These are phyloP conservation scores for Hirsutella thompsonii DNA, from an alignment of 2,329 filamentous ascomycete species.

Conservation along the genomic window DNA sequence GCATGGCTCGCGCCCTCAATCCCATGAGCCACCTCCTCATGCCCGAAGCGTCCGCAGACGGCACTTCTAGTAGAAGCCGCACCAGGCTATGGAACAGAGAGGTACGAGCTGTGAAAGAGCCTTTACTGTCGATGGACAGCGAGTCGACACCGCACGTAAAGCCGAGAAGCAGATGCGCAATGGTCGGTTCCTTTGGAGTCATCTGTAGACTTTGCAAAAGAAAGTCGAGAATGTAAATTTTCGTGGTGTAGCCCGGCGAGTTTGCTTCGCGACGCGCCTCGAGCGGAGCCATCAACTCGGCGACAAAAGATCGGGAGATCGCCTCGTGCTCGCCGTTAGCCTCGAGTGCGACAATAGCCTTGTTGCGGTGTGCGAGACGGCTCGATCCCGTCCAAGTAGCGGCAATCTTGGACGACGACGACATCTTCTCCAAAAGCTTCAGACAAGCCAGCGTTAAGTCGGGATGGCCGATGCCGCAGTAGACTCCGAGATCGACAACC, in stretches of 20 bases:
- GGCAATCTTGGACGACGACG: slow-evolving; percentile 69
- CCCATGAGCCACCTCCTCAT: slow-evolving; percentile 57
- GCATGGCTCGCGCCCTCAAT: slow-evolving; percentile 55
- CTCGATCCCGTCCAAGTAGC: slow-evolving; percentile 51
- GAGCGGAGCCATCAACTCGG: slow-evolving; percentile 53
- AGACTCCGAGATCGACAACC: slow-evolving; percentile 72
- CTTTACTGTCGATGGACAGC: slow-evolving; percentile 53
- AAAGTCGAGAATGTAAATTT: slow-evolving; percentile 75
- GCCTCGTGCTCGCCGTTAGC: slow-evolving; percentile 66
- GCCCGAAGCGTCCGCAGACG: slow-evolving; percentile 45
- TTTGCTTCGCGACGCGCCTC: slow-evolving; percentile 61
- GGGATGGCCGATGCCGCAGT: slow-evolving; percentile 74
- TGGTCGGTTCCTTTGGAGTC: slow-evolving; percentile 64
- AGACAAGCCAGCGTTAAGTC: slow-evolving; percentile 70
- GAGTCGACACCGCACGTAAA: slow-evolving; percentile 65
- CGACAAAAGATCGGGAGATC: slow-evolving; percentile 62
- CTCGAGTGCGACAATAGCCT: slow-evolving; percentile 79
- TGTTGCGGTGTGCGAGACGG: slow-evolving; percentile 57
- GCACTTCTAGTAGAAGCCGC: slow-evolving; percentile 55
- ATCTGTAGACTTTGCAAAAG: slow-evolving; percentile 67
- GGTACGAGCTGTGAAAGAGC: slow-evolving; percentile 56
- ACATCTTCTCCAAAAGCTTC: slow-evolving; percentile 72
- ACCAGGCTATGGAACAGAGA: slow-evolving; percentile 80
- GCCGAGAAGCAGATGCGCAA: slow-evolving; percentile 83
- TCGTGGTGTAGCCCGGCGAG: slow-evolving; percentile 66